Evolutionary conservation across 805 yeast genomes (phyloP).

Genomic region (Spathaspora boniae): DNA sequence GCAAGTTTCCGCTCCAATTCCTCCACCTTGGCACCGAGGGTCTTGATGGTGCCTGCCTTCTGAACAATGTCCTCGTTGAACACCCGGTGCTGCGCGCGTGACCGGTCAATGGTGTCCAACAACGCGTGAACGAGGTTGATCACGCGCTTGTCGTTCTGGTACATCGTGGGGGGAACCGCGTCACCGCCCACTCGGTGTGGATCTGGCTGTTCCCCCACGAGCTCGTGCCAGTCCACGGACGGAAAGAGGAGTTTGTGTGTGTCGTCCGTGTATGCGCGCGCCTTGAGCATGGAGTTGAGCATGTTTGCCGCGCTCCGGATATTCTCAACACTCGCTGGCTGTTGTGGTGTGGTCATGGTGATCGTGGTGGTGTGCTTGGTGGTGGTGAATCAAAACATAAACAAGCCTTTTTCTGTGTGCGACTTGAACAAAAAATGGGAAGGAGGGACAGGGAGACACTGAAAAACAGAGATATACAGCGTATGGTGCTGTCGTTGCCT

Average conservation of each 20-base stretch:
- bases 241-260: conserved; percentile 31
- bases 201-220: conserved; percentile 26
- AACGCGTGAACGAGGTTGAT: conserved; percentile 37
- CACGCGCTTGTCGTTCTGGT: conserved; percentile 34
- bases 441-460: too few relatives aligned
- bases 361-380: too few relatives aligned
- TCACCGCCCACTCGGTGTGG: conserved; percentile 21
- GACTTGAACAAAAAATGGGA: too few relatives aligned
- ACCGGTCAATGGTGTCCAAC: conserved; percentile 28
- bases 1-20: conserved; percentile 16
- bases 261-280: conserved; percentile 33
- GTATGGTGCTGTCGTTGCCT: too few relatives aligned
- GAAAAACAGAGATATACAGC: too few relatives aligned
- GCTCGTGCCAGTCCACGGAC: conserved; percentile 31
- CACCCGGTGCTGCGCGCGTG: conserved; percentile 27
- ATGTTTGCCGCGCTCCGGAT: conserved; percentile 35
- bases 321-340: conserved; percentile 26
- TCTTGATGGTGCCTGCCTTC: conserved; percentile 27
- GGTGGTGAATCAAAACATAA: too few relatives aligned
- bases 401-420: too few relatives aligned
- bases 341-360: too few relatives aligned
- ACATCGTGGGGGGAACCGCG: conserved; percentile 28
- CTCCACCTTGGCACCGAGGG: conserved; percentile 20
- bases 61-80: conserved; percentile 25
- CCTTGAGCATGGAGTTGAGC: conserved; percentile 29